Percentiles rank a stretch among this genome's conserved stretches.
phyloP scores from a whole-genome alignment of 192 early-diverging fungal genomes.

The Coemansia sp. region DNA sequence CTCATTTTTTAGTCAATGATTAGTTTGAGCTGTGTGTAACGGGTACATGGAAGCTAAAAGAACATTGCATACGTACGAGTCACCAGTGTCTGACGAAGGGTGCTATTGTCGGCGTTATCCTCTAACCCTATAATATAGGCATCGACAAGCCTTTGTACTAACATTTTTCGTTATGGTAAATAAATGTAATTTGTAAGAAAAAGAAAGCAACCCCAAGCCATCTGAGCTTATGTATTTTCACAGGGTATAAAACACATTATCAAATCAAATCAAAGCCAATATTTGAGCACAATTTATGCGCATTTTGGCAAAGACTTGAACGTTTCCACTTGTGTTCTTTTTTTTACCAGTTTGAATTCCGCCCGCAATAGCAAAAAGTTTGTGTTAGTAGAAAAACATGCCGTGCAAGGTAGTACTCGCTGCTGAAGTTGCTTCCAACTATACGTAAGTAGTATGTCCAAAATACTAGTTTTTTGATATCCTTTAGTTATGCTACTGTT shows the following conservation, averaged over 20 bases:
- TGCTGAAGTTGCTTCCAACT: slow-evolving; percentile 54
- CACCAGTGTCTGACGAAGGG: slow-evolving; percentile 27
- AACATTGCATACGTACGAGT: slow-evolving; percentile 12
- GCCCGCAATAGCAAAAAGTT: not conserved
- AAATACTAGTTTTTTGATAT: not conserved
- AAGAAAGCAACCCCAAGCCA: not conserved
- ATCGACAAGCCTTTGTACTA: slow-evolving; percentile 49
- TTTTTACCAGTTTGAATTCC: slow-evolving; percentile 11
- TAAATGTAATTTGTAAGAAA: not conserved
- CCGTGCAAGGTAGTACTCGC: slow-evolving; percentile 59
- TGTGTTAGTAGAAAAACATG: slow-evolving; percentile 21
- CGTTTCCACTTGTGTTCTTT: slow-evolving; percentile 8
- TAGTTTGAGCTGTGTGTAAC: not conserved
- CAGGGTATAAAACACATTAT: not conserved
- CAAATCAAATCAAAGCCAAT: not conserved
- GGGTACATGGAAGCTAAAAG: not conserved
- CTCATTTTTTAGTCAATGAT: not conserved
- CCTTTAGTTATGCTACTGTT: not conserved
- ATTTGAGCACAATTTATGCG: not conserved
- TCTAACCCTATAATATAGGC: slow-evolving; percentile 52
- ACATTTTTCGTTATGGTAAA: slow-evolving; percentile 18
- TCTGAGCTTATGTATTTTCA: not conserved
- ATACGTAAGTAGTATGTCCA: slow-evolving; percentile 35
- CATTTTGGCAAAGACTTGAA: not conserved
- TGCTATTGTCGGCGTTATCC: slow-evolving; percentile 44